phyloP scores from a whole-genome alignment of 1,284 basidiomycete genomes.

The Puccinia polysora region DNA sequence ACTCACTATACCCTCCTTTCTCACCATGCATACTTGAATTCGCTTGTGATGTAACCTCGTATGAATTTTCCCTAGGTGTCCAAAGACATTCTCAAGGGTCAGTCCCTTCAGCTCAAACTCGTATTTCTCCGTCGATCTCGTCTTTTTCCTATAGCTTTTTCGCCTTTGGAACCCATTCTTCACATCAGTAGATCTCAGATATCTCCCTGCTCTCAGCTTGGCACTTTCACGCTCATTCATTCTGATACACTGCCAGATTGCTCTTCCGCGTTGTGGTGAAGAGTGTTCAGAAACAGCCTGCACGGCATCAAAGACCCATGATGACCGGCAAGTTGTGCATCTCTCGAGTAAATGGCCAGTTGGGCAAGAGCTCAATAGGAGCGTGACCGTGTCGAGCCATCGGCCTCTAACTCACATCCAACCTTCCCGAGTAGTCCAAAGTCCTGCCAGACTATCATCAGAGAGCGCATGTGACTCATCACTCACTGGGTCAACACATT shows the following conservation, averaged over 20 bases:
- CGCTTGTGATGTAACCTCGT: background rate
- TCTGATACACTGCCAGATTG: too few relatives aligned
- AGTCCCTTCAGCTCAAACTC: background rate
- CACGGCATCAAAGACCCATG: too few relatives aligned
- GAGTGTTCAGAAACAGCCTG: too few relatives aligned
- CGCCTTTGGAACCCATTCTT: too few relatives aligned
- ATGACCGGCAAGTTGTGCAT: too few relatives aligned
- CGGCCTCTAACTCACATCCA: too few relatives aligned
- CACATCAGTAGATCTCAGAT: background rate
- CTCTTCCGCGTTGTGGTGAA: too few relatives aligned
- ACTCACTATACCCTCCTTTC: background rate
- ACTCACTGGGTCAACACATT: background rate
- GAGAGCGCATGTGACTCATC: background rate
- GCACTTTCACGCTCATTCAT: background rate
- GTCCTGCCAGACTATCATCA: background rate
- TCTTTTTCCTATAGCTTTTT: too few relatives aligned
- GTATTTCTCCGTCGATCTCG: background rate
- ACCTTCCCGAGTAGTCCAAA: too few relatives aligned
- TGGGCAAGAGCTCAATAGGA: too few relatives aligned
- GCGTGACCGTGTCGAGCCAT: too few relatives aligned
- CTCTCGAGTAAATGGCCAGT: too few relatives aligned
- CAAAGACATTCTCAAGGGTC: conserved; percentile 36
- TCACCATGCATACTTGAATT: background rate
- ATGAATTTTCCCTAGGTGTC: conserved; percentile 8
- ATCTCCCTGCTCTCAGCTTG: background rate